Evolutionary conservation across 1,139 yeast genomes (phyloP).

Genomic region (Sugiyamaella pinicola): DNA sequence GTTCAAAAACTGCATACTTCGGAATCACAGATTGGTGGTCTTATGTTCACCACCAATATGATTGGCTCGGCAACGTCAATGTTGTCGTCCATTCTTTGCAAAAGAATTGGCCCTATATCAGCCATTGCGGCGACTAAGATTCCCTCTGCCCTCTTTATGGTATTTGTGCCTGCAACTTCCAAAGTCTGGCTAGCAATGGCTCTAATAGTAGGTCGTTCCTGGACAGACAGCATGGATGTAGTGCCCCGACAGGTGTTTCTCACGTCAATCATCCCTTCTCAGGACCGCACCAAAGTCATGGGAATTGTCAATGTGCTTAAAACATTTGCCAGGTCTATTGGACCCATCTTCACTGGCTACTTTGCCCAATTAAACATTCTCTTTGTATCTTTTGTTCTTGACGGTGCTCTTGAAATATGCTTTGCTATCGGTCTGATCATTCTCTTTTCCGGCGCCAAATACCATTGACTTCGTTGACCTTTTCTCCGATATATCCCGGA

Average conservation of each 20-base stretch:
- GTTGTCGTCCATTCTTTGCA: constrained; percentile 71
- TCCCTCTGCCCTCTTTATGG: constrained; percentile 72
- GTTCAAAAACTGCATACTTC: constrained; percentile 38
- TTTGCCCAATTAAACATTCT: constrained; percentile 58
- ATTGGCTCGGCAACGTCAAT: constrained; percentile 64
- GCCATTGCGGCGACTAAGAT: constrained; percentile 77
- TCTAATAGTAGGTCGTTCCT: constrained; percentile 51
- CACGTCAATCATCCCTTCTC: constrained; percentile 62
- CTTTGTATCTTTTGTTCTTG: constrained; percentile 61
- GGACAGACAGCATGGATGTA: constrained; percentile 81
- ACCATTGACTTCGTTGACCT: too few relatives aligned
- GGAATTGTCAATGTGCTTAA: constrained; percentile 85
- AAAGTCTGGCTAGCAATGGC: constrained; percentile 39
- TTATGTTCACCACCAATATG: constrained; percentile 64
- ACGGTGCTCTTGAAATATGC: constrained; percentile 54
- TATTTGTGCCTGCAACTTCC: constrained; percentile 52
- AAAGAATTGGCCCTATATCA: constrained; percentile 70
- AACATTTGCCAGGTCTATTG: constrained; percentile 79
- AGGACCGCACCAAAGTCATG: constrained; percentile 73
- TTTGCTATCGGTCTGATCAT: constrained; percentile 38
- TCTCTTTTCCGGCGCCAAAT: constrained; percentile 25
- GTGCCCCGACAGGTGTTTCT: constrained; percentile 84
- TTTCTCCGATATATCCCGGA: too few relatives aligned
- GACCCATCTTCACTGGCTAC: constrained; percentile 77
- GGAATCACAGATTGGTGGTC: constrained; percentile 46